A percentile compares a stretch with the other conserved stretches of the same genome.
phyloP scores from a whole-genome alignment of 75 land plant species.

The Selaginella moellendorffii region DNA sequence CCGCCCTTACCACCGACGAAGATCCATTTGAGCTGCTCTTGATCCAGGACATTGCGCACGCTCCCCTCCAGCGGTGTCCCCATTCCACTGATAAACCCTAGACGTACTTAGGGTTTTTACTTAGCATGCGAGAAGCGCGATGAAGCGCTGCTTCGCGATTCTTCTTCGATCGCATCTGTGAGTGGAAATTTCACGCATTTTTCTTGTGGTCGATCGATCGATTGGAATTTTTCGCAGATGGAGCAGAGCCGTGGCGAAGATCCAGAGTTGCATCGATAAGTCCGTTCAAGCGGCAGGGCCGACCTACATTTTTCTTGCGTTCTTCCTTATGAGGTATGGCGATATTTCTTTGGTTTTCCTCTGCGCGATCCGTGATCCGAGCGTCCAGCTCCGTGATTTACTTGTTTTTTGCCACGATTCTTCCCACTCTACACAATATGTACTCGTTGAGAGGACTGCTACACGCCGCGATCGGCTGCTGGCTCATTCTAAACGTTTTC shows the following conservation, averaged over 20 bases:
- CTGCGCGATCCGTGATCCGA: neutral
- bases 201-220: neutral
- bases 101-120: neutral
- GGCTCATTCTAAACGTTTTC: conserved; percentile 25
- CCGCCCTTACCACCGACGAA: conserved; percentile 97
- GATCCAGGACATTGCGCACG: conserved; percentile 59
- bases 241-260: conserved; percentile 5
- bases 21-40: conserved; percentile 79
- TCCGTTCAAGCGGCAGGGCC: conserved; percentile 24
- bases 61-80: conserved; percentile 44
- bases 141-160: too few relatives aligned
- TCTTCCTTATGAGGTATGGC: conserved; percentile 22
- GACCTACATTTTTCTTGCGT: conserved; percentile 20
- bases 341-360: neutral
- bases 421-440: conserved; percentile 21
- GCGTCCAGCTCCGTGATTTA: conserved; percentile 25
- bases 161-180: neutral
- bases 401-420: conserved; percentile 21
- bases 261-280: conserved; percentile 14
- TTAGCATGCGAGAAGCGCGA: neutral
- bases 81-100: neutral
- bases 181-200: too few relatives aligned
- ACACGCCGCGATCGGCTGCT: conserved; percentile 14
- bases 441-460: conserved; percentile 15
- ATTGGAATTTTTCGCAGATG: conserved; percentile 22